Base-by-base conservation (phyloP, 2,329 filamentous ascomycete genomes). In the Fusarium austroafricanum region DNA sequence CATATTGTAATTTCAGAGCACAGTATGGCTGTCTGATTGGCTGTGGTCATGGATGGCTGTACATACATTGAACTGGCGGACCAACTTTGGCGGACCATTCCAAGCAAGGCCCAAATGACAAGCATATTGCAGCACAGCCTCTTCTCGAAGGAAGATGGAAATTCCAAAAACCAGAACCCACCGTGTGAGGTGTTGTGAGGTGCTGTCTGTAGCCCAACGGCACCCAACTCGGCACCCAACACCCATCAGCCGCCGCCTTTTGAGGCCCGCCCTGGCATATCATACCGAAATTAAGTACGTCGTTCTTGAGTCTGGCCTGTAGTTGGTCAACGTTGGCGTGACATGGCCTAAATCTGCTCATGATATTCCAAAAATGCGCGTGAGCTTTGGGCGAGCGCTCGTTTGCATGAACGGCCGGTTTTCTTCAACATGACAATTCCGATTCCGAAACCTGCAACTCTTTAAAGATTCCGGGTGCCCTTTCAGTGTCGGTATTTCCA, bases 381-480 rank as follows among this genome's bases (percentile, higher is more conserved):
- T 68, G 65, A 69, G 65, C 51, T 54, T 66, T 69, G 56, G 61
- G 62, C 67, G 61, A 68, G 61, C 52, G 39, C 65, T 62, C 55
- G 39, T 66, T 56, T 54, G 46, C 51, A 55, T 45, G 51, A 58
- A 62, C 55, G 37, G 38, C 40, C 54, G 44, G 23, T 39, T 58
- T 42, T 46, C 42, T 33, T 52, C 20, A n/a, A 46, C 40, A 38
- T 33, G 50, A 37, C 40, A 45, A 59, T 43, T n/a, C 35, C 45
- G 26, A 59, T 43, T n/a, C 35, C 45, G 26, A 43, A 47, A 40
- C 35, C 38, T 14, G 35, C 31, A 17, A 20, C 23, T 20, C 35
- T 59, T 59, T 59, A 67, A 70, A 33, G 23, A 29, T 12, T 42
- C 31, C 21, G n/a, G 17, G 10, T 10, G 12, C 42, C 51, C 51